Evolutionary conservation across 345 rosid genomes (phyloP).

Genomic region (Lenwebbia sp.): DNA sequence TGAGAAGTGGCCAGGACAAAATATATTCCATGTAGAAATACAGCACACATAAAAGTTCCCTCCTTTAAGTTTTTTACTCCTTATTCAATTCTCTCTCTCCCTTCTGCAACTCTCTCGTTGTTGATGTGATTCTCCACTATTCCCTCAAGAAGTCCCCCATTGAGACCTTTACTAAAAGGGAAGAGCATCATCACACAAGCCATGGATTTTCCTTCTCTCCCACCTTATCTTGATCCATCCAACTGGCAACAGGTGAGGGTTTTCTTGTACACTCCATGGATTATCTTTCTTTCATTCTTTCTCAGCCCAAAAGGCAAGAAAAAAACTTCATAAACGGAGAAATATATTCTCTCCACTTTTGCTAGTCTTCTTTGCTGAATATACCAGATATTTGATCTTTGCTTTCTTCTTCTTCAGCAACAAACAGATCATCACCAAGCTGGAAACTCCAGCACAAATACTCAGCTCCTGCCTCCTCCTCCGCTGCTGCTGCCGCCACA

Average conservation of each 20-base stretch:
- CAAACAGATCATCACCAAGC: slow-evolving; percentile 20
- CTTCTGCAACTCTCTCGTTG: background rate
- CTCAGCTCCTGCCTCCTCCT: slow-evolving; percentile 27
- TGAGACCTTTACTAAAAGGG: slow-evolving; percentile 2
- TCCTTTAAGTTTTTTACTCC: slow-evolving; percentile 1
- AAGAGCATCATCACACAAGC: background rate
- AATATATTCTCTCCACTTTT: slow-evolving; percentile 23
- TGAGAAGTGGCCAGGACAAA: background rate
- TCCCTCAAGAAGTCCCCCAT: background rate
- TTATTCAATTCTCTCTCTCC: background rate
- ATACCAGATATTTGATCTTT: slow-evolving; percentile 34
- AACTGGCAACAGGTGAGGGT: slow-evolving; percentile 89
- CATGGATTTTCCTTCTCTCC: slow-evolving; percentile 88
- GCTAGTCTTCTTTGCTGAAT: slow-evolving; percentile 32
- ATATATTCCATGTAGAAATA: background rate
- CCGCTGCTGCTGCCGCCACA: slow-evolving; percentile 39
- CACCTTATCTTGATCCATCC: slow-evolving; percentile 95
- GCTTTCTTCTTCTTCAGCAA: slow-evolving; percentile 21
- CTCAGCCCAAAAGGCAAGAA: slow-evolving; percentile 13
- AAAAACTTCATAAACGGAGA: slow-evolving; percentile 22
- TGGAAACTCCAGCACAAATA: slow-evolving; percentile 5
- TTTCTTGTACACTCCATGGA: background rate
- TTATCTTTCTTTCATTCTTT: background rate
- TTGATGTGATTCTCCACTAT: slow-evolving; percentile 15
- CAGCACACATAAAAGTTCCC: background rate